Evolutionary conservation across 2,329 filamentous ascomycete species (phyloP).

Genomic region (Dactylonectria macrodidyma): DNA sequence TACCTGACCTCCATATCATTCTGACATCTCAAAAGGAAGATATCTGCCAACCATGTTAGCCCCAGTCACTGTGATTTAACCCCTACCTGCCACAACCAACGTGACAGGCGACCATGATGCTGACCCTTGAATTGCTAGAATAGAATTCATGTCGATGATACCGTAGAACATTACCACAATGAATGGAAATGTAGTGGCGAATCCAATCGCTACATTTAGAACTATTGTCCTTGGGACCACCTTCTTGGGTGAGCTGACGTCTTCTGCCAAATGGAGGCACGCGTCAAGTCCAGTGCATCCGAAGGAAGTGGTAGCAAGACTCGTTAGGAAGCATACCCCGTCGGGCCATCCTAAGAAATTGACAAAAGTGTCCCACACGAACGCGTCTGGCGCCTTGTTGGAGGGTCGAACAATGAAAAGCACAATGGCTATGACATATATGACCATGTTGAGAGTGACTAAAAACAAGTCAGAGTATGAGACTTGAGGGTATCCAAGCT

Average conservation of each 20-base stretch:
- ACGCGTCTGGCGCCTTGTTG: too few relatives aligned
- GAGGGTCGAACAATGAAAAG: too few relatives aligned
- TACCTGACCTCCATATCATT: too few relatives aligned
- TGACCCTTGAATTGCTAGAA: too few relatives aligned
- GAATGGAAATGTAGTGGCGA: background rate
- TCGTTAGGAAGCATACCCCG: background rate
- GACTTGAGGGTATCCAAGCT: too few relatives aligned
- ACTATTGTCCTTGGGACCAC: background rate
- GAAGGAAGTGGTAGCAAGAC: background rate
- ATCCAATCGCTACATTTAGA: background rate
- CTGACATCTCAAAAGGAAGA: background rate
- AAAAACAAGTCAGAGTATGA: too few relatives aligned
- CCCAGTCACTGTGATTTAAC: background rate
- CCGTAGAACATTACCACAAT: background rate
- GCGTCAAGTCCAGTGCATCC: background rate
- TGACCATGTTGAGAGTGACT: background rate
- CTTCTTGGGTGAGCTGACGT: background rate
- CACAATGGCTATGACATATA: too few relatives aligned
- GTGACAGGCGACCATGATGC: too few relatives aligned
- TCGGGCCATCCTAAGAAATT: background rate
- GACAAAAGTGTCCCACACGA: background rate
- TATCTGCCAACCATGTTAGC: background rate
- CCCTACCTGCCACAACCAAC: background rate
- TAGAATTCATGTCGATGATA: background rate
- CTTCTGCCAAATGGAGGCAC: background rate